phyloP scores from a whole-genome alignment of 2,329 filamentous ascomycete species.

The Alternaria novae-zelandiae region DNA sequence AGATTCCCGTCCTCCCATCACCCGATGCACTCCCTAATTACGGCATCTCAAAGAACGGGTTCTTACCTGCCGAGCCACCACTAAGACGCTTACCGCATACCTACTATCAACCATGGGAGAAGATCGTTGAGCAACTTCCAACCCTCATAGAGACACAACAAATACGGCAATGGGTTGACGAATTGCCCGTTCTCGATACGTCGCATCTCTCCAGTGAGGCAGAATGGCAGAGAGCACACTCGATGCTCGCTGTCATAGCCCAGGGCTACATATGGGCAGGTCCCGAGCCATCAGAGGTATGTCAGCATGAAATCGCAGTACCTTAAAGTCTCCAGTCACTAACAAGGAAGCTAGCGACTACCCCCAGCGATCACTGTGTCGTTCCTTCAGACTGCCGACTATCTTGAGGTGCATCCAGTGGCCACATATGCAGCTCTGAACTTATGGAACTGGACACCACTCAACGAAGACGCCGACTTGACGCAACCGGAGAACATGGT shows the following conservation, averaged over 20 bases:
- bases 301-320: background rate
- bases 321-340: constrained; percentile 3
- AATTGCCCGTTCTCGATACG: constrained; percentile 76
- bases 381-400: constrained; percentile 35
- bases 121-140: constrained; percentile 76
- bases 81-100: constrained; percentile 76
- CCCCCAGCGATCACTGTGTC: constrained; percentile 41
- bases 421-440: constrained; percentile 45
- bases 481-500: constrained; percentile 39
- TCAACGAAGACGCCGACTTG: constrained; percentile 25
- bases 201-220: constrained; percentile 74
- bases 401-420: constrained; percentile 42
- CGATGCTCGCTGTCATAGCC: constrained; percentile 72
- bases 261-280: constrained; percentile 85
- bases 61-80: constrained; percentile 77
- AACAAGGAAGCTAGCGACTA: constrained; percentile 26
- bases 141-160: constrained; percentile 76
- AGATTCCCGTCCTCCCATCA: constrained; percentile 29
- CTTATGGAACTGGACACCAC: constrained; percentile 44
- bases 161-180: constrained; percentile 73
- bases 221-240: constrained; percentile 84
- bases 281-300: constrained; percentile 70
- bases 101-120: constrained; percentile 90
- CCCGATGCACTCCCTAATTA: constrained; percentile 67
- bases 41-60: constrained; percentile 78